A percentile compares a stretch with the other conserved stretches of the same genome.
These are phyloP conservation scores for Plenodomus lindquistii DNA, from an alignment of 2,329 filamentous ascomycete species.

Conservation along the genomic window DNA sequence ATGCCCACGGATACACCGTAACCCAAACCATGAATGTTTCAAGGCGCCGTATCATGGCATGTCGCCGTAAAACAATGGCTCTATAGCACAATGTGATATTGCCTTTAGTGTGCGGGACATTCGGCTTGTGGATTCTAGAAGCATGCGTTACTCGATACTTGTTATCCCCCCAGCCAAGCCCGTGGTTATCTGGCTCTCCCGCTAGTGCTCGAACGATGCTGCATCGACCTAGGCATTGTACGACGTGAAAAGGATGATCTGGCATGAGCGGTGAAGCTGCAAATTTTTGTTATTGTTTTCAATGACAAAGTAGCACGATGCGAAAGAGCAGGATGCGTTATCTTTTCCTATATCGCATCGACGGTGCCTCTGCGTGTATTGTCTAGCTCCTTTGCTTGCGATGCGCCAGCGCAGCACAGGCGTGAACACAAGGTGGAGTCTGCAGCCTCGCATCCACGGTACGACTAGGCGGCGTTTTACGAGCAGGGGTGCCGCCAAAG, in stretches of 20 bases:
- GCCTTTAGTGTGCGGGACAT: not conserved
- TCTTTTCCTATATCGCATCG: not conserved
- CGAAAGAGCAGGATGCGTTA: not conserved
- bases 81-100: not conserved
- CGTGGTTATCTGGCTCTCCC: not conserved
- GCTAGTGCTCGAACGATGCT: not conserved
- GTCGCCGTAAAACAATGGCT: not conserved
- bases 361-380: not conserved
- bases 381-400: constrained; percentile 2
- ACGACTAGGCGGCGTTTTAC: constrained; percentile 18
- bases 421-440: constrained; percentile 21
- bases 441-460: constrained; percentile 19
- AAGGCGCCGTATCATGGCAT: not conserved
- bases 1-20: not conserved
- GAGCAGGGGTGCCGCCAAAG: constrained; percentile 21
- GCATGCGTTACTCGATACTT: not conserved
- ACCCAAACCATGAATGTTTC: not conserved
- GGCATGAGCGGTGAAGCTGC: constrained; percentile 27
- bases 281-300: constrained; percentile 3
- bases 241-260: not conserved
- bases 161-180: not conserved
- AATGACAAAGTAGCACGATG: not conserved
- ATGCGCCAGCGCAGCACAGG: constrained; percentile 31
- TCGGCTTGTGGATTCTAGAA: no score
- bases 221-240: not conserved